Conservation (phyloP, 2,329 filamentous ascomycete species). For the Fonsecaea multimorphosa region DNA sequence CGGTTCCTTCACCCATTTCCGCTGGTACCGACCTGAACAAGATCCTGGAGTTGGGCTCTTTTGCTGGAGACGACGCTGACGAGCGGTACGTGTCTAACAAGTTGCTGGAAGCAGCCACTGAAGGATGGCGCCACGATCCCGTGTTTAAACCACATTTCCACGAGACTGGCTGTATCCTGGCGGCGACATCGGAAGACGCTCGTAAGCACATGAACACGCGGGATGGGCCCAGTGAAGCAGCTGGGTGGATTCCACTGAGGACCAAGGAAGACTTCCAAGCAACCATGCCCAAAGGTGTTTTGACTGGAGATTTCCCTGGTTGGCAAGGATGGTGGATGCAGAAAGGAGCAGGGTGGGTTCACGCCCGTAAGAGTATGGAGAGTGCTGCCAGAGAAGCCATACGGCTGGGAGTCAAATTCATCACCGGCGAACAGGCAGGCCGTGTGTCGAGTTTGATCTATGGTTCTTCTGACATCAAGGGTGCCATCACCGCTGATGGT, state of each 20-base stretch:
- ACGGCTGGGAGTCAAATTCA: constrained; percentile 55
- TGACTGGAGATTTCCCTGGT: constrained; percentile 52
- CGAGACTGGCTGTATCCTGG: constrained; percentile 52
- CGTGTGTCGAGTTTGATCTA: constrained; percentile 48
- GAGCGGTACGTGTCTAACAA: constrained; percentile 18
- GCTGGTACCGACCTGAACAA: constrained; percentile 58
- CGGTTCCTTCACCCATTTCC: constrained; percentile 55
- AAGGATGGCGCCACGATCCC: constrained; percentile 50
- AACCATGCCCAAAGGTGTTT: constrained; percentile 60
- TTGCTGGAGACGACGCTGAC: constrained; percentile 21
- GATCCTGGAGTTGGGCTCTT: constrained; percentile 44
- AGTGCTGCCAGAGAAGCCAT: constrained; percentile 55
- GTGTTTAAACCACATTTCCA: constrained; percentile 55
- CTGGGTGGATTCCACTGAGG: constrained; percentile 46
- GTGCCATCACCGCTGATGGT: constrained; percentile 50
- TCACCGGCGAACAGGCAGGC: constrained; percentile 50
- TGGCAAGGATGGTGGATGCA: constrained; percentile 54
- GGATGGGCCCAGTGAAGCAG: constrained; percentile 44
- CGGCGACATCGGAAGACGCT: constrained; percentile 50
- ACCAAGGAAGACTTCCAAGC: constrained; percentile 55
- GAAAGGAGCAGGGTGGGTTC: constrained; percentile 61
- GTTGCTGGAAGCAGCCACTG: constrained; percentile 14
- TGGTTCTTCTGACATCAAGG: constrained; percentile 47
- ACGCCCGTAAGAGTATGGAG: constrained; percentile 57
- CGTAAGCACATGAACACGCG: constrained; percentile 48